Evolutionary conservation across 2,329 filamentous ascomycete genomes (phyloP), one percentile per base, ranked within the genome.

Genomic region (Leptographium lundbergii): DNA sequence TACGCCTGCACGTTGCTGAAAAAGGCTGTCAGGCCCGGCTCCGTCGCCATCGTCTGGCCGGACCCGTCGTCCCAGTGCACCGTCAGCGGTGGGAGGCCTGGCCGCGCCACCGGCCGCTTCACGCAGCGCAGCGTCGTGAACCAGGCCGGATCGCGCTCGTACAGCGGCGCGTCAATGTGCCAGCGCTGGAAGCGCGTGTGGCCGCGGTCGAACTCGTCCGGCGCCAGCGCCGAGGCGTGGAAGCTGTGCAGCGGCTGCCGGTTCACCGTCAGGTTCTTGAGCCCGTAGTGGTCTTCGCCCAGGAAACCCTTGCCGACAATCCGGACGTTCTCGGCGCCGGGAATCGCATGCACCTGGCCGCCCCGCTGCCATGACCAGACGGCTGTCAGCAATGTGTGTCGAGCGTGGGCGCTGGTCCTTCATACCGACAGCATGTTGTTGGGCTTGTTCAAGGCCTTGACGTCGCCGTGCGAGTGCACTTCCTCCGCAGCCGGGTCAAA

Each of bases 121-220:
- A 64, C 67, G 69, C 4, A 75, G 60, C 17, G 71, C 72, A 39
- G 67, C 70, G 52, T 64, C 63, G 62, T 68, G 64, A 45, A 67
- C 59, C 57, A 71, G 64, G 24, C 67, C 60, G 51, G 74, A 58
- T 51, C 70, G 63, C 59, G 71, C 69, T 27, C 72, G 67, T 57
- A 75, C 67, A 76, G 67, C 1, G 74, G 73, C 9, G 73, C 75
- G 60, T 78, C 75, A n/a, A 77, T 74, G 60, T 77, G 75, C 75
- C 75, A 77, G 29, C 73, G 67, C 54, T 77, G 74, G 60, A 77
- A 77, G 22, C 75, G 72, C 0, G 73, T 75, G 51, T 74, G 69
- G 11, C 75, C 74, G 6, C 66, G 62, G 1, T 68, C 63, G 59
- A 76, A 76, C 5, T 74, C 70, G 1, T 67, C 67, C 6, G 65